A percentile compares a stretch with the other conserved stretches of the same genome.
Conservation (phyloP, 129 eudicot genomes). For the Erigeron canadensis region DNA sequence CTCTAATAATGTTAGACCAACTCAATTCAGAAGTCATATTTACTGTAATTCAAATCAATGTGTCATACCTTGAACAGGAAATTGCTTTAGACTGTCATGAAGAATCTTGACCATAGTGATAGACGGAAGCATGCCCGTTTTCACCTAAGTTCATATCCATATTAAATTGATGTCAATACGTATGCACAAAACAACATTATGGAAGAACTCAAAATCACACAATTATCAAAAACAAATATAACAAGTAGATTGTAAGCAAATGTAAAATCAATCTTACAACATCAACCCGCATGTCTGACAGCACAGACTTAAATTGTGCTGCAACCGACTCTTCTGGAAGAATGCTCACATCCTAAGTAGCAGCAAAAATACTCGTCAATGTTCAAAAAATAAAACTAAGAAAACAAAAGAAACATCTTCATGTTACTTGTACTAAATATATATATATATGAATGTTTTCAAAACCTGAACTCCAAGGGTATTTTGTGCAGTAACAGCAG, state of each 20-base stretch:
- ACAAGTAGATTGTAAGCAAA: neutral
- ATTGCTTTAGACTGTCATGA: conserved; percentile 54
- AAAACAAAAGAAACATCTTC: neutral
- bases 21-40: conserved; percentile 34
- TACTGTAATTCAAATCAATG: neutral
- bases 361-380: neutral
- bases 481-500: conserved; percentile 96
- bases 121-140: conserved; percentile 98
- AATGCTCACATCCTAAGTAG: conserved; percentile 63
- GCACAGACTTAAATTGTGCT: conserved; percentile 77
- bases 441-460: neutral
- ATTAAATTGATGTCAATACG: conserved; percentile 16
- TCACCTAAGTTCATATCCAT: conserved; percentile 59
- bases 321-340: conserved; percentile 66
- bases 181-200: conserved; percentile 5
- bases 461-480: conserved; percentile 92
- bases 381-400: neutral
- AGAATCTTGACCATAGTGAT: conserved; percentile 74
- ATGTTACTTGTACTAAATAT: neutral
- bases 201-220: conserved; percentile 1
- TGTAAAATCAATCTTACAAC: conserved; percentile 44
- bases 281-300: conserved; percentile 93
- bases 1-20: conserved; percentile 42
- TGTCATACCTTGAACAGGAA: conserved; percentile 75
- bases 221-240: neutral